Base-by-base conservation (phyloP, 2,329 filamentous ascomycete genomes). In the Colletotrichum cordylinicola region DNA sequence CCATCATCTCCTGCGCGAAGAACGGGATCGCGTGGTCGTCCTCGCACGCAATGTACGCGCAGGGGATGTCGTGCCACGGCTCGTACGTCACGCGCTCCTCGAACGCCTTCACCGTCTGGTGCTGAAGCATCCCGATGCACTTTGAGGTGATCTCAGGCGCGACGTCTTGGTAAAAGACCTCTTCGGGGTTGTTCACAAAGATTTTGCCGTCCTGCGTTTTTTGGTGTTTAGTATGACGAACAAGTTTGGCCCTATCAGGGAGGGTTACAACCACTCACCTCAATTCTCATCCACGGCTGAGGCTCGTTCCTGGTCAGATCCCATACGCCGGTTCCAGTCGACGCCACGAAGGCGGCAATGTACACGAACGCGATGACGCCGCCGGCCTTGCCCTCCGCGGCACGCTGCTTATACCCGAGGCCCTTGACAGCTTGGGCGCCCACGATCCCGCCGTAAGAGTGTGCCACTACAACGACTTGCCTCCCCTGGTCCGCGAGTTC, bases 361-460 rank as follows among this genome's bases (percentile, higher is more conserved):
- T 85, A 88, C 4, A 84, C 81, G 9, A 83, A 75, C 74, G 80
- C 80, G 4, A 83, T 77, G 0, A 88, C 83, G 6, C 87, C 86
- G 2, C 86, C 86, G 4, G 79, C 70, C 60, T 84, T 77, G 1
- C 83, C 85, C 5, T 79, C 78, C 0, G 68, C 73, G 35, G 78
- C 76, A 4, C 85, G 80, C 48, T 84, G 78, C 37, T 80, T 81
- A 65, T 84, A 81, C 1, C 83, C 81, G 1, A 85, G 78, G 1
- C 84, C 84, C 8, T 80, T 77, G 5, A 87, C 78, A 0, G 84
- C 86, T 48, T 84, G 83, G 27, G 82, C 81, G 5, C 82, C 83
- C 1, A 86, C 80, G 0, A 86, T 78, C 8, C 87, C 87, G 16
- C 84, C 84, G 79, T 87, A 88, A 2, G 85, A 87, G 75, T 89